Evolutionary conservation across 2,329 filamentous ascomycete genomes (phyloP), one percentile per base, ranked within the genome.

Genomic region (Neonectria hederae): DNA sequence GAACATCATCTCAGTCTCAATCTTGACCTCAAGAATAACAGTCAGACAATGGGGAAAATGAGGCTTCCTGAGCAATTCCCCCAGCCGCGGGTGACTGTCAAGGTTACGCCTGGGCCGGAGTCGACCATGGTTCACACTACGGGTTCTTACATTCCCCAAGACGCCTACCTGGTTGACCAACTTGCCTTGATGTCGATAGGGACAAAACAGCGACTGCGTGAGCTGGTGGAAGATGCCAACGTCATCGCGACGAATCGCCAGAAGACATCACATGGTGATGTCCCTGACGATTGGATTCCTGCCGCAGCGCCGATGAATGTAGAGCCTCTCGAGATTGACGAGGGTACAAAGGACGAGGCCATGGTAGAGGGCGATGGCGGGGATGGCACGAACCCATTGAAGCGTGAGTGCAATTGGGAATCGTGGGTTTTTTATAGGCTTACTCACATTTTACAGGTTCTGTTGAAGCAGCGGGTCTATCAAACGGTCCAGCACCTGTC

Each of bases 171-270:
- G 35, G 90, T 92, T 14, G 94, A 97, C 65, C 92, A 97, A 69
- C 81, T 97, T 48, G 91, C 92, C 26, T 83, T 97, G 17, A 77
- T 97, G 62, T 96, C 93, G 6, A 86, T 97, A 61, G 92, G 92
- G 19, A 90, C 93, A 10, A 93, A 95, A 75, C 91, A 97, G 71
- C 87, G 93, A 28, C 72, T 97, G 40, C 86, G 92, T 57, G 87
- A 89, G 13, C 80, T 97, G 30, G 75, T 97, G 4, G 91, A 94
- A 74, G 94, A 97, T 72, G 89, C 93, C 11, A 87, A 89, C 59
- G 85, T 85, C 10, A 80, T 97, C 49, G 87, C 93, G 3, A 84
- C 85, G 63, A 91, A 88, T 63, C 88, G 95, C 58, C 91, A 92
- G 75, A 89, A 86, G 65, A 92, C 91, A 21, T 92, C 94, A 2